phyloP scores from a whole-genome alignment of 2,329 filamentous ascomycete genomes.

The Scedosporium apiospermum region DNA sequence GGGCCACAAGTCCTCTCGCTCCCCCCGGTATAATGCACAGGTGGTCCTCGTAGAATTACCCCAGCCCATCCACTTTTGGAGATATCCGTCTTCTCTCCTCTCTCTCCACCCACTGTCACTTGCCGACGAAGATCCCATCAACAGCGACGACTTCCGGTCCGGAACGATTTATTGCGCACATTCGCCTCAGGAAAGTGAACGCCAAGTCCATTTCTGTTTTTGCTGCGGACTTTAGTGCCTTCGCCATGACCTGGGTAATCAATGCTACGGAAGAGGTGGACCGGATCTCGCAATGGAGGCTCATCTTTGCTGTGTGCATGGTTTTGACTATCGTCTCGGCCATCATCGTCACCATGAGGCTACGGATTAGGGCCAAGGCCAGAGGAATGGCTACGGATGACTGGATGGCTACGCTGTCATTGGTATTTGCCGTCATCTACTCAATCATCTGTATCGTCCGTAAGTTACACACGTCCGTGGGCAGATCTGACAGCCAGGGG shows the following conservation, averaged over 20 bases:
- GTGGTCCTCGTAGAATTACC: neutral
- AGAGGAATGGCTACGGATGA: slow-evolving; percentile 38
- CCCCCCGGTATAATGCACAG: neutral
- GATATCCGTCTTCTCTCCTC: neutral
- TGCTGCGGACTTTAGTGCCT: neutral
- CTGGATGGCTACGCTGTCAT: slow-evolving; percentile 29
- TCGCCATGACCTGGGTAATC: slow-evolving; percentile 39
- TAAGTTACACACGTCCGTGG: neutral
- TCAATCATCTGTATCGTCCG: slow-evolving; percentile 35
- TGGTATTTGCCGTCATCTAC: slow-evolving; percentile 38
- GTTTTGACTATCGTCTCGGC: slow-evolving; percentile 33
- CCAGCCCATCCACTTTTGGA: no score
- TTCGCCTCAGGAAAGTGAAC: no score
- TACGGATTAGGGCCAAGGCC: slow-evolving; percentile 30
- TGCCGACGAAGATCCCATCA: neutral
- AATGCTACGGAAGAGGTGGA: slow-evolving; percentile 38
- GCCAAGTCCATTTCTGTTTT: no score
- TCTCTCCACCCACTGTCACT: neutral
- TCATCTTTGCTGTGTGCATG: slow-evolving; percentile 39
- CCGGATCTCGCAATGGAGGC: slow-evolving; percentile 33
- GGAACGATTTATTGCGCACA: neutral
- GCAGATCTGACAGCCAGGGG: no score
- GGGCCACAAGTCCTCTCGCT: neutral
- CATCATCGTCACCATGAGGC: slow-evolving; percentile 27
- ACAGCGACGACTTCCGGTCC: neutral